phyloP scores from a whole-genome alignment of 257 asterid species.

The Echium plantagineum region DNA sequence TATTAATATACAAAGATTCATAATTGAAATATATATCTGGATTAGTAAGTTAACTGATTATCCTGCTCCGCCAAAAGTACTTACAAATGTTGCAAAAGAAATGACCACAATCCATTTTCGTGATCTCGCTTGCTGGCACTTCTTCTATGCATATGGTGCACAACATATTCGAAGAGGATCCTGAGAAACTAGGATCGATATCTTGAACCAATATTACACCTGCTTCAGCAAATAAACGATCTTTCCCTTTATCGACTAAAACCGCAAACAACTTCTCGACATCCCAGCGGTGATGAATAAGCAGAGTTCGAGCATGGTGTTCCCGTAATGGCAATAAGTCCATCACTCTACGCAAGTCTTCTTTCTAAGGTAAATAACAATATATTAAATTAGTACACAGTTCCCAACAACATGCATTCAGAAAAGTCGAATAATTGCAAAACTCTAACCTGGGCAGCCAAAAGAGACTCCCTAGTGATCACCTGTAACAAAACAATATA shows the following conservation, averaged over 20 bases:
- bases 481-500: slow-evolving; percentile 40
- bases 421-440: background rate
- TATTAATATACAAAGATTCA: background rate
- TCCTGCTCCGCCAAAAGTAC: slow-evolving; percentile 11
- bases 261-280: slow-evolving; percentile 62
- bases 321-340: slow-evolving; percentile 80
- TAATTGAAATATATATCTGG: background rate
- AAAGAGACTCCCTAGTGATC: slow-evolving; percentile 74
- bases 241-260: slow-evolving; percentile 76
- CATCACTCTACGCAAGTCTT: slow-evolving; percentile 76
- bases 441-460: slow-evolving; percentile 80
- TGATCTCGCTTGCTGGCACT: slow-evolving; percentile 39
- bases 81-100: slow-evolving; percentile 84
- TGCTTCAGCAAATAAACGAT: slow-evolving; percentile 66
- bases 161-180: slow-evolving; percentile 29
- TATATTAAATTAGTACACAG: background rate
- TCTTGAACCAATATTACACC: slow-evolving; percentile 49
- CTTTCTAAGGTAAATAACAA: slow-evolving; percentile 29
- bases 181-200: slow-evolving; percentile 25
- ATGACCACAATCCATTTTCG: slow-evolving; percentile 92
- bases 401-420: background rate
- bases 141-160: slow-evolving; percentile 81
- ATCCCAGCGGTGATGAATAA: slow-evolving; percentile 87
- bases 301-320: slow-evolving; percentile 90
- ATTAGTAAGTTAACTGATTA: background rate